These are phyloP conservation scores for Eragrostis nindensis DNA, from an alignment of 176 grass and related monocot species.

Conservation along the genomic window DNA sequence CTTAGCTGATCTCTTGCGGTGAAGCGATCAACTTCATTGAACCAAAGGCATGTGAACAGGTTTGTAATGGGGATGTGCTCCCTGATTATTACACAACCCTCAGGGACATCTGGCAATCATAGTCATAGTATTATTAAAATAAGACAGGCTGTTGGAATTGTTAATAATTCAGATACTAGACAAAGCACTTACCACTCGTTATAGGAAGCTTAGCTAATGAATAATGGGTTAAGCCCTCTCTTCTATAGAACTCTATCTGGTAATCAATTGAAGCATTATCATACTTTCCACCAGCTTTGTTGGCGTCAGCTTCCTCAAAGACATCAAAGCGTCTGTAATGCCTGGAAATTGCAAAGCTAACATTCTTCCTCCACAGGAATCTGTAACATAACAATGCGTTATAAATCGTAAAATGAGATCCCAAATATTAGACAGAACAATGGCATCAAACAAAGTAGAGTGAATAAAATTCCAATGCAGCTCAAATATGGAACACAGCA, in stretches of 20 bases:
- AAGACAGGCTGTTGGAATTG: slow-evolving; percentile 7
- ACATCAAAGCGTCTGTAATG: slow-evolving; percentile 98
- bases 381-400: slow-evolving; percentile 45
- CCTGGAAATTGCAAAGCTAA: slow-evolving; percentile 88
- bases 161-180: background rate
- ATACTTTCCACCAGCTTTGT: slow-evolving; percentile 96
- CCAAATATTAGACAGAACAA: slow-evolving; percentile 7
- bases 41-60: slow-evolving; percentile 95
- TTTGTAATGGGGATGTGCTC: slow-evolving; percentile 91
- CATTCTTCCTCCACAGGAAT: slow-evolving; percentile 95
- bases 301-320: slow-evolving; percentile 98
- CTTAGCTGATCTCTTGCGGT: slow-evolving; percentile 92
- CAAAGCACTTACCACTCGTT: slow-evolving; percentile 72
- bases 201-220: slow-evolving; percentile 92
- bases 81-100: slow-evolving; percentile 95
- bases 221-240: slow-evolving; percentile 95
- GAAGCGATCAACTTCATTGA: slow-evolving; percentile 95
- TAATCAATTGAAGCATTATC: slow-evolving; percentile 92
- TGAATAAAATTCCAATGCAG: background rate
- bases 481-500: too few species aligned
- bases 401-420: slow-evolving; percentile 26
- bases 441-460: slow-evolving; percentile 5
- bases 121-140: background rate
- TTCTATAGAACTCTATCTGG: slow-evolving; percentile 96
- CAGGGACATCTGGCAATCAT: slow-evolving; percentile 83